Evolutionary conservation across 2,329 filamentous ascomycete genomes (phyloP).

Genomic region (Colletotrichum sp.): DNA sequence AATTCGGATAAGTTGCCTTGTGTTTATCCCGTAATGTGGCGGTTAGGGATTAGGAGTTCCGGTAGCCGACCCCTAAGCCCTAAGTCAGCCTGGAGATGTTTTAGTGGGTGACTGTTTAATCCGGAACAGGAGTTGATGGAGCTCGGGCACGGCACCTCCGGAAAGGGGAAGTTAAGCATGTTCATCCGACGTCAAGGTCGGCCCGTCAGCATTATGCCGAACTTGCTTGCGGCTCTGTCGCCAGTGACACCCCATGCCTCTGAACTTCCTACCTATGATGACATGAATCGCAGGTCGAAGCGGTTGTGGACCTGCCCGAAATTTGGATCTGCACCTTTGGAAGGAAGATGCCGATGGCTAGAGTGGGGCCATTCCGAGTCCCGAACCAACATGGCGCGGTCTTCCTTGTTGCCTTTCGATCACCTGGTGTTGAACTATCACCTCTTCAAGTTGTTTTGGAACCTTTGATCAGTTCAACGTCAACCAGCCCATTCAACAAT

Average conservation of each 20-base stretch:
- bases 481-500: neutral
- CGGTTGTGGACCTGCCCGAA: neutral
- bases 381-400: neutral
- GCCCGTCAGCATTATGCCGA: neutral
- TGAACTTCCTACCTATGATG: neutral
- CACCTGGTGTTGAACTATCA: neutral
- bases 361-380: neutral
- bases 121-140: neutral
- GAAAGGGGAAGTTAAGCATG: neutral
- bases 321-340: neutral
- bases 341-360: neutral
- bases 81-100: neutral
- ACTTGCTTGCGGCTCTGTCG: neutral
- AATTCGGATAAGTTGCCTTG: neutral
- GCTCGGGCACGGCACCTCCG: neutral
- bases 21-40: neutral
- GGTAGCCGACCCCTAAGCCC: neutral
- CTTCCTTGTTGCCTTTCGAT: neutral
- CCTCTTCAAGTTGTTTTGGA: neutral
- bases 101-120: neutral
- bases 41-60: neutral
- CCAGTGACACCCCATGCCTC: neutral
- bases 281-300: neutral
- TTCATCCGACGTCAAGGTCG: neutral
- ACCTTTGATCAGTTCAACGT: neutral